These are phyloP conservation scores for Coprinopsis cinerea DNA, from an alignment of 768 basidiomycete genomes.

Conservation along the genomic window DNA sequence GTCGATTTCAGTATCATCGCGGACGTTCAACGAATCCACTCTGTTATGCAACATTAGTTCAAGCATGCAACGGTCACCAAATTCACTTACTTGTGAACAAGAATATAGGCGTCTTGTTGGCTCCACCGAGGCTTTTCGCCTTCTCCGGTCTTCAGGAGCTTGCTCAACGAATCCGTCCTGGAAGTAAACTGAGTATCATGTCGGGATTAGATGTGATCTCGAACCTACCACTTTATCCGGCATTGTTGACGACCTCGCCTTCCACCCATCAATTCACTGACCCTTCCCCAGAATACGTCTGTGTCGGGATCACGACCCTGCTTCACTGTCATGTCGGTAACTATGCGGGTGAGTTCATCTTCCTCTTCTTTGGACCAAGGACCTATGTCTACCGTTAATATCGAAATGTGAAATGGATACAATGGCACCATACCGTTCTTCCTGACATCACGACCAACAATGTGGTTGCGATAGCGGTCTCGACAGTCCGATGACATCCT, in stretches of 20 bases:
- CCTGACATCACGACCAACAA: slow-evolving; percentile 62
- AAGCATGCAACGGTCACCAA: not conserved
- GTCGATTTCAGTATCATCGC: slow-evolving; percentile 78
- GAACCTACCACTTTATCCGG: slow-evolving; percentile 73
- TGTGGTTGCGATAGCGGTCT: slow-evolving; percentile 81
- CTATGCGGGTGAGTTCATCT: slow-evolving; percentile 64
- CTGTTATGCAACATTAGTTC: slow-evolving; percentile 28
- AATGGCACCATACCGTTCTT: slow-evolving; percentile 43
- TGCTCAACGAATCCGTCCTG: slow-evolving; percentile 75
- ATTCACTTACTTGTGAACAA: slow-evolving; percentile 70
- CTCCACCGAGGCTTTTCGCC: slow-evolving; percentile 72
- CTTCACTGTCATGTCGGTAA: slow-evolving; percentile 66
- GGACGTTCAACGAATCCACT: slow-evolving; percentile 66
- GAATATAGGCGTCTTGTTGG: slow-evolving; percentile 68
- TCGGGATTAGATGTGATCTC: not conserved
- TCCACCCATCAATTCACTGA: slow-evolving; percentile 72
- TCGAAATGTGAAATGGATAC: not conserved
- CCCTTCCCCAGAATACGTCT: slow-evolving; percentile 79
- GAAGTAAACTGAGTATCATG: not conserved
- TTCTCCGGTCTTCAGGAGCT: slow-evolving; percentile 58
- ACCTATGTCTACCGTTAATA: slow-evolving; percentile 29
- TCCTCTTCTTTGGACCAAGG: slow-evolving; percentile 80
- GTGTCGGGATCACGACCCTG: slow-evolving; percentile 70
- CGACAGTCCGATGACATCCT: slow-evolving; percentile 78
- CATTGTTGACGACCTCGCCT: slow-evolving; percentile 77